phyloP scores from a whole-genome alignment of 2,329 filamentous ascomycete genomes.

The Endocalyx cinctus region DNA sequence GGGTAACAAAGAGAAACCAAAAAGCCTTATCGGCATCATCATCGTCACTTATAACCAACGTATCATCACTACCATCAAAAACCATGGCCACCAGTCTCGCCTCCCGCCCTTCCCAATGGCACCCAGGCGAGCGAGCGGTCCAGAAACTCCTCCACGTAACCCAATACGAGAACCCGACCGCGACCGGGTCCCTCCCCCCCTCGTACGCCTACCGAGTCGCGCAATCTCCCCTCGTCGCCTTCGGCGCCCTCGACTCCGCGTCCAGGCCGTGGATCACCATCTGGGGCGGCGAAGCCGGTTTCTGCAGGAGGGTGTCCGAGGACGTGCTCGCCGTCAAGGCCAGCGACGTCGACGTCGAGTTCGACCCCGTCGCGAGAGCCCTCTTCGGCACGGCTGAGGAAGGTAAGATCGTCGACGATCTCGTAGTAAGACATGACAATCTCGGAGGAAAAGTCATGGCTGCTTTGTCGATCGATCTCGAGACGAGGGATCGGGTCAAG shows the following conservation, averaged over 20 bases:
- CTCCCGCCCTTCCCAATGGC: no score
- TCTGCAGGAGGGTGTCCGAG: conserved; percentile 58
- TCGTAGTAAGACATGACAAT: conserved; percentile 26
- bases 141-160: conserved; percentile 59
- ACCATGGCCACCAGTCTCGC: no score
- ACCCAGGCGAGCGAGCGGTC: conserved; percentile 63
- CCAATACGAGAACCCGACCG: conserved; percentile 59
- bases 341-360: conserved; percentile 51
- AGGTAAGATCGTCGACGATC: conserved; percentile 26
- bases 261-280: conserved; percentile 71
- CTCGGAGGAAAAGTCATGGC: conserved; percentile 38
- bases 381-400: conserved; percentile 49
- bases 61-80: no score
- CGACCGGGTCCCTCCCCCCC: conserved; percentile 55
- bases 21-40: no score
- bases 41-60: no score
- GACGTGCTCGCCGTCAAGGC: conserved; percentile 59
- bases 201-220: conserved; percentile 58
- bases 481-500: conserved; percentile 68
- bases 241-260: conserved; percentile 65
- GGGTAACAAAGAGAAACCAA: no score
- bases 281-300: conserved; percentile 70
- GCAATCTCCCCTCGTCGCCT: conserved; percentile 61
- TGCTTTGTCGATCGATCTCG: conserved; percentile 57
- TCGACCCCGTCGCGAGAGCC: conserved; percentile 67